Percentiles rank a stretch among this genome's conserved stretches.
phyloP scores from a whole-genome alignment of 2,329 filamentous ascomycete genomes.

The Beauveria medogensis region DNA sequence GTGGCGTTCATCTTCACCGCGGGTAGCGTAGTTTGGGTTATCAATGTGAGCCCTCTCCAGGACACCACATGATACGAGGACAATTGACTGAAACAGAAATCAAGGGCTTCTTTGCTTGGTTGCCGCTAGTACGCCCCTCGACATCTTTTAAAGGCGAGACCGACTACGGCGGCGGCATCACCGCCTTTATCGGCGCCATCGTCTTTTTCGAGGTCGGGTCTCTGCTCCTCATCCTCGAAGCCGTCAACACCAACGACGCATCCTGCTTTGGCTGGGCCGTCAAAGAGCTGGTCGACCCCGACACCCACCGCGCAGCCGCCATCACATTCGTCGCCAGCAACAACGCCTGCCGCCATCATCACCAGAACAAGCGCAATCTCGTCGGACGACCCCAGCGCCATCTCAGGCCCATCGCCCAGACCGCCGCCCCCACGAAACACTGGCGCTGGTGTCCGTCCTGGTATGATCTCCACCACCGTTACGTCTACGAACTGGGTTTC shows the following conservation, averaged over 20 bases:
- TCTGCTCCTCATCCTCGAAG: constrained; percentile 4
- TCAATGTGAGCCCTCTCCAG: neutral
- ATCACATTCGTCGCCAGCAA: neutral
- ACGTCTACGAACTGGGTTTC: constrained; percentile 51
- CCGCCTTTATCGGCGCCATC: constrained; percentile 3
- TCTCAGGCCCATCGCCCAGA: neutral
- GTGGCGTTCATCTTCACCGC: constrained; percentile 4
- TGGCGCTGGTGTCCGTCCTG: constrained; percentile 8
- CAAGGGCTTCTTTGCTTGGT: constrained; percentile 1
- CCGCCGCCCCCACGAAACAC: neutral
- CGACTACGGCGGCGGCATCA: constrained; percentile 2
- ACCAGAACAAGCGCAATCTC: constrained; percentile 2
- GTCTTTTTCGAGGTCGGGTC: neutral
- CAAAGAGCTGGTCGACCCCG: neutral
- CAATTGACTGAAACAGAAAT: neutral
- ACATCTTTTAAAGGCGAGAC: neutral
- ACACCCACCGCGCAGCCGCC: neutral
- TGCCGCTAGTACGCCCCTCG: neutral
- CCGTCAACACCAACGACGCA: constrained; percentile 3
- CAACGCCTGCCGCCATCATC: neutral
- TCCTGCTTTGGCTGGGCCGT: constrained; percentile 10
- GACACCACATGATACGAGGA: neutral
- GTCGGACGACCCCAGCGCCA: neutral
- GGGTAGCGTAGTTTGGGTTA: constrained; percentile 2
- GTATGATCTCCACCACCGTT: neutral